Conservation (phyloP, 2,329 filamentous ascomycete species). For the Periglandula ipomoeae region DNA sequence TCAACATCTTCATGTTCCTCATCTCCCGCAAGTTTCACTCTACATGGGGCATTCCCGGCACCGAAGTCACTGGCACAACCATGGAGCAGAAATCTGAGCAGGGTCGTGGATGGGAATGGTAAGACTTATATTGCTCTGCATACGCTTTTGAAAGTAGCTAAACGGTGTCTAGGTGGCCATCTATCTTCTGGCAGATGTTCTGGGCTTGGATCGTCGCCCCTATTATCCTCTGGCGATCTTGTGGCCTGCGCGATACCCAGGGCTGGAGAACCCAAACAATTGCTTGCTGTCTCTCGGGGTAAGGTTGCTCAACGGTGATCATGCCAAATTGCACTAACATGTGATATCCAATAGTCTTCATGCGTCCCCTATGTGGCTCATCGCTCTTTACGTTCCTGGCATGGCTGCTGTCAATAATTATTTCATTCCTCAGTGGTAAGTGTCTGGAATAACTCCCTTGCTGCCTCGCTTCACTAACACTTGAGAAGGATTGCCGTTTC, state of each 20-base stretch:
- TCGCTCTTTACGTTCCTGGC: constrained; percentile 43
- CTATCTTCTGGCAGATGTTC: constrained; percentile 53
- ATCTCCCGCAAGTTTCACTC: constrained; percentile 57
- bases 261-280: constrained; percentile 58
- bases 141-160: too few relatives aligned
- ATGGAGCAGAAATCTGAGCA: constrained; percentile 38
- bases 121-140: constrained; percentile 9
- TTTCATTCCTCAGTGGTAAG: constrained; percentile 54
- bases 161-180: constrained; percentile 41
- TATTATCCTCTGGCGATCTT: constrained; percentile 50
- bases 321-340: neutral
- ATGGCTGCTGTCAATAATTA: constrained; percentile 44
- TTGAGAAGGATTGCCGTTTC: constrained; percentile 43
- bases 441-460: neutral
- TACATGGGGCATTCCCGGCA: constrained; percentile 50
- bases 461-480: neutral
- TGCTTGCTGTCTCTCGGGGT: constrained; percentile 37
- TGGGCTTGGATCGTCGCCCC: constrained; percentile 56
- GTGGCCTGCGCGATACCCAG: constrained; percentile 53
- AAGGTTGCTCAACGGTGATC: constrained; percentile 9
- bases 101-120: constrained; percentile 57
- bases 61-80: constrained; percentile 48
- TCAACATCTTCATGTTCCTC: constrained; percentile 51
- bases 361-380: constrained; percentile 58
- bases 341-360: constrained; percentile 36